Percentiles rank a stretch among this genome's conserved stretches.
Conservation (phyloP, 73 alveolate genomes). For the Paramecium biaurelia region DNA sequence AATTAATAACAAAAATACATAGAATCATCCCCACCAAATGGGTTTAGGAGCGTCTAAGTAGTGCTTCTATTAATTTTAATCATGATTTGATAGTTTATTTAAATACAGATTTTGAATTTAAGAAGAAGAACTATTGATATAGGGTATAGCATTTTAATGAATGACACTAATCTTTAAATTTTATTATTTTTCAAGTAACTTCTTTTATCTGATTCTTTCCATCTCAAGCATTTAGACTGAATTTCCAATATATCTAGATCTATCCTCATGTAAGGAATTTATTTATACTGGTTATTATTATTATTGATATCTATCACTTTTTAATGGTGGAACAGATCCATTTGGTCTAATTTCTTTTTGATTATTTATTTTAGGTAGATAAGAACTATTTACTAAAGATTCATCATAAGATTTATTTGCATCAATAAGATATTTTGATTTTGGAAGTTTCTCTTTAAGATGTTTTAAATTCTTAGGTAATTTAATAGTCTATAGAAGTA, state of each 20-base stretch:
- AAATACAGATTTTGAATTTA: background rate
- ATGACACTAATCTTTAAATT: background rate
- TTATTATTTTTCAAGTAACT: background rate
- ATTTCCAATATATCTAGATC: background rate
- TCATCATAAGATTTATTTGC: conserved; percentile 22
- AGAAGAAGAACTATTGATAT: conserved; percentile 15
- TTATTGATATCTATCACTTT: conserved; percentile 16
- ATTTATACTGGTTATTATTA: background rate
- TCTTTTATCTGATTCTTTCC: background rate
- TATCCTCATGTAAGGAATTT: background rate
- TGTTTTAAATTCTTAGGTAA: conserved; percentile 30
- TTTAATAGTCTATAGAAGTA: conserved; percentile 38
- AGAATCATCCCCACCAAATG: conserved; percentile 2
- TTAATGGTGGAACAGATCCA: conserved; percentile 26
- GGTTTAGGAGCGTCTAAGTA: background rate
- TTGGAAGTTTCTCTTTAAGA: conserved; percentile 46
- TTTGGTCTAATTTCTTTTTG: background rate
- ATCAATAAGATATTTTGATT: conserved; percentile 13
- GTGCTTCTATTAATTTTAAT: background rate
- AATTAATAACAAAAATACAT: background rate
- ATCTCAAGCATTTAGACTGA: background rate
- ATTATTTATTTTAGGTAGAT: background rate
- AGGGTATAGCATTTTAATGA: conserved; percentile 30
- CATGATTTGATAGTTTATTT: background rate
- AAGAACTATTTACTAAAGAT: background rate